Conservation (phyloP, 306 rosid genomes). For the apple (Malus domestica) region DNA sequence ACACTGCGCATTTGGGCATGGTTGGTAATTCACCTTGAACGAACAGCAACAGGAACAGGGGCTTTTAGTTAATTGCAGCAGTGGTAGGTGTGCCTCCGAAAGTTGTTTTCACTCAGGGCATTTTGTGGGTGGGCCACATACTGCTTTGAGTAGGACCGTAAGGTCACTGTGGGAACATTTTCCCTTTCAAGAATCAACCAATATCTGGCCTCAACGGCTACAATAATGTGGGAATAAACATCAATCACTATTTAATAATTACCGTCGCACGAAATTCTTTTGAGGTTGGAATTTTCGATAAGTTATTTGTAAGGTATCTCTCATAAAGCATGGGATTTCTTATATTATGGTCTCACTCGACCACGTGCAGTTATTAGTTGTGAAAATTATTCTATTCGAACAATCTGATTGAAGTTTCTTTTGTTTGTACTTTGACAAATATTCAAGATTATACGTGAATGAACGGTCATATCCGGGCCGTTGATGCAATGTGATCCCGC, state of each 20-base stretch:
- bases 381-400: too few relatives aligned
- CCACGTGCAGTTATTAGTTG: too few relatives aligned
- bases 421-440: too few relatives aligned
- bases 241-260: not conserved
- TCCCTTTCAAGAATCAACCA: not conserved
- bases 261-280: too few relatives aligned
- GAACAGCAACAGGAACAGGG: not conserved
- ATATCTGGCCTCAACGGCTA: not conserved
- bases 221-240: not conserved
- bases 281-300: rapidly evolving
- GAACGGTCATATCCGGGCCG: rapidly evolving
- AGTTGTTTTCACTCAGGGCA: not conserved
- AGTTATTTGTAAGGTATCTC: too few relatives aligned
- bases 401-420: too few relatives aligned
- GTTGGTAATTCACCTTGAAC: not conserved
- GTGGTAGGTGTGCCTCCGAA: not conserved
- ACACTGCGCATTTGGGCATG: not conserved
- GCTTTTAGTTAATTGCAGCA: not conserved
- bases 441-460: too few relatives aligned
- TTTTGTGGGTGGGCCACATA: constrained; percentile 5
- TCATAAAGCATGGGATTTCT: too few relatives aligned
- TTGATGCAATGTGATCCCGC: not conserved
- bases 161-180: constrained; percentile 13
- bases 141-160: constrained; percentile 9
- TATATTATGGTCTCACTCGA: too few relatives aligned